Percentiles rank a stretch among this genome's conserved stretches.
These are phyloP conservation scores for Epichloe hybrida DNA, from an alignment of 2,329 filamentous ascomycete species.

Conservation along the genomic window DNA sequence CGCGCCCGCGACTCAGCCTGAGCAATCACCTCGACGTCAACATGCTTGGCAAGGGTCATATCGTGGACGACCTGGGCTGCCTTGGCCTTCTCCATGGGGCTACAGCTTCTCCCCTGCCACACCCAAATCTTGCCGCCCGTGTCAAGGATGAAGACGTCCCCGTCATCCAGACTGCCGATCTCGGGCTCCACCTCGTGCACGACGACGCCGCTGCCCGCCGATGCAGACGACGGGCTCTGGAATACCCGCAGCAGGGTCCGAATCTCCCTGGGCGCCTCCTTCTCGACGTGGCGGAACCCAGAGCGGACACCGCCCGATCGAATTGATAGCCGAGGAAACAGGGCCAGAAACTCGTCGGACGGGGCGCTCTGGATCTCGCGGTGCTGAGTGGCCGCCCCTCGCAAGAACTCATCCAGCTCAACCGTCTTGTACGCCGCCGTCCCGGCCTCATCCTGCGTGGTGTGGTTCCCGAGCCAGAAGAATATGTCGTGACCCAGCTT, in stretches of 20 bases:
- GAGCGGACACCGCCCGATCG: slow-evolving; percentile 45
- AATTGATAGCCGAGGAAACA: slow-evolving; percentile 48
- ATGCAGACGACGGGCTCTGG: slow-evolving; percentile 31
- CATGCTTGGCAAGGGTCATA: slow-evolving; percentile 47
- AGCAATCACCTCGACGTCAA: slow-evolving; percentile 51
- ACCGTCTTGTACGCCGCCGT: slow-evolving; percentile 59
- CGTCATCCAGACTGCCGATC: slow-evolving; percentile 49
- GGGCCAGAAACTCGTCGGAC: slow-evolving; percentile 43
- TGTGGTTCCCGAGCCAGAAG: slow-evolving; percentile 56
- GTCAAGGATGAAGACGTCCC: slow-evolving; percentile 53
- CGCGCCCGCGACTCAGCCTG: slow-evolving; percentile 43
- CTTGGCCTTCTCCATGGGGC: slow-evolving; percentile 56
- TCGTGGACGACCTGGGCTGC: slow-evolving; percentile 54
- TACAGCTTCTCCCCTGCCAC: slow-evolving; percentile 53
- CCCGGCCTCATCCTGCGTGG: slow-evolving; percentile 54
- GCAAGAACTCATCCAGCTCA: slow-evolving; percentile 54
- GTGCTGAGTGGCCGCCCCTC: slow-evolving; percentile 46
- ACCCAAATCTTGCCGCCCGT: slow-evolving; percentile 52
- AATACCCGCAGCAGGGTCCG: slow-evolving; percentile 45
- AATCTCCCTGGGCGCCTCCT: slow-evolving; percentile 21
- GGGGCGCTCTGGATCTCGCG: slow-evolving; percentile 47
- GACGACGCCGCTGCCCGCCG: slow-evolving; percentile 35
- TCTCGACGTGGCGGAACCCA: slow-evolving; percentile 51
- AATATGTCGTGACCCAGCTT: slow-evolving; percentile 50
- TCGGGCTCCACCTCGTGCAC: slow-evolving; percentile 51